Conservation (phyloP, 2,329 filamentous ascomycete species). For the Alternaria viburni region DNA sequence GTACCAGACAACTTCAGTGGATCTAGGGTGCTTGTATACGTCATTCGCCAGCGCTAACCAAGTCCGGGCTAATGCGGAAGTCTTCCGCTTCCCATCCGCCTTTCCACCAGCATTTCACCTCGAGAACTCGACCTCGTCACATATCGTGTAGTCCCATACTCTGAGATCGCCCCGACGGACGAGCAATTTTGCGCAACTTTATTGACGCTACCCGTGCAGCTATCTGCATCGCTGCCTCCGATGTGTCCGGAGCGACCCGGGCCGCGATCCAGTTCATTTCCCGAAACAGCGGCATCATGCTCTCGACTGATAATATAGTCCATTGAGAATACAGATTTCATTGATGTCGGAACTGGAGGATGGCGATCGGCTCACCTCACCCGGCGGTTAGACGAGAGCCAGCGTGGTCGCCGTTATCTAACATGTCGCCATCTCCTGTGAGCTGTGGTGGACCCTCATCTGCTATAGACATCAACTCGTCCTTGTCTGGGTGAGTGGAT, state of each 20-base stretch:
- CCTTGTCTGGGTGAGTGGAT: not conserved
- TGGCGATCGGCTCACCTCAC: accelerated
- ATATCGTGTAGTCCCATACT: not conserved
- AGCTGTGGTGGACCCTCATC: not conserved
- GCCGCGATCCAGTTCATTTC: not conserved
- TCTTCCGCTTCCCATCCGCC: not conserved
- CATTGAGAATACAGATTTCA: not conserved
- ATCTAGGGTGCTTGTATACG: not conserved
- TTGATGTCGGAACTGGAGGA: accelerated
- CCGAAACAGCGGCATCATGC: not conserved
- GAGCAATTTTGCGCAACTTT: not conserved
- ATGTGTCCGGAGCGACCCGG: not conserved
- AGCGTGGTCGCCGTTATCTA: not conserved
- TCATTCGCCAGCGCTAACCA: not conserved
- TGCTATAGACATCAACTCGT: not conserved
- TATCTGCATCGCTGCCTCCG: not conserved
- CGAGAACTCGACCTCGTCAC: not conserved
- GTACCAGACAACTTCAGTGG: not conserved
- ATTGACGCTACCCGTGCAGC: not conserved
- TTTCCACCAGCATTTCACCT: not conserved
- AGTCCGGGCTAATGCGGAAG: not conserved
- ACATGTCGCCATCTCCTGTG: not conserved
- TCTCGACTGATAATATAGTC: accelerated
- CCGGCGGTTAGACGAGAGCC: not conserved
- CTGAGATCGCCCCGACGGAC: not conserved